Percentiles rank a stretch among this genome's conserved stretches.
phyloP scores from a whole-genome alignment of 352 stramenopile genomes.

The Globisporangium recalcitrans region DNA sequence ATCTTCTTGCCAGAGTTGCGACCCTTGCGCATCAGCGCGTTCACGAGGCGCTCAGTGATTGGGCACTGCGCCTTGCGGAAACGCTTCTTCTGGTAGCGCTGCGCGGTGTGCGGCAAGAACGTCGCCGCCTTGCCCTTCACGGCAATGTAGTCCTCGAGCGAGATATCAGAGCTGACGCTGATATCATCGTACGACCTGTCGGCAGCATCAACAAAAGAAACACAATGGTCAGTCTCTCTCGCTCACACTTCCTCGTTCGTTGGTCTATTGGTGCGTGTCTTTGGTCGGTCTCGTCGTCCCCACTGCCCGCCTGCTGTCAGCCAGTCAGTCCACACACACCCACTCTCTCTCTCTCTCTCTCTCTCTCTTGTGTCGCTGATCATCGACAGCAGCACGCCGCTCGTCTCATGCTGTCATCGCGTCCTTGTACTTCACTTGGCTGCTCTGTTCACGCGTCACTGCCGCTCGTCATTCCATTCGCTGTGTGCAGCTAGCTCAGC shows the following conservation, averaged over 20 bases:
- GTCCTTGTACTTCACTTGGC: neutral
- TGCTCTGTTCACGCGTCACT: neutral
- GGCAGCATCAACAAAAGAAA: neutral
- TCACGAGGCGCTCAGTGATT: constrained; percentile 97
- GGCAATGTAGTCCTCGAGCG: constrained; percentile 99
- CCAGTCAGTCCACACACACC: too few relatives aligned
- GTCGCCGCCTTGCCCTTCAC: constrained; percentile 97
- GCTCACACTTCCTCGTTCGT: neutral
- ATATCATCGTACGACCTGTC: constrained; percentile 98
- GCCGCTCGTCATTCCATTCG: neutral
- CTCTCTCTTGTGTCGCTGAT: neutral
- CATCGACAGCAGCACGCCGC: neutral
- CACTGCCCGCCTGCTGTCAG: neutral
- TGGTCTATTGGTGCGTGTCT: neutral
- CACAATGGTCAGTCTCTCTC: constrained; percentile 21
- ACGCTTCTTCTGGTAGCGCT: constrained; percentile 99
- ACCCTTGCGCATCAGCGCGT: constrained; percentile 98
- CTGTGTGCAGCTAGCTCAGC: neutral
- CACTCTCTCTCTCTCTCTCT: too few relatives aligned
- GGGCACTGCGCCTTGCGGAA: constrained; percentile 99
- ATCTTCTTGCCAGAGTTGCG: constrained; percentile 99
- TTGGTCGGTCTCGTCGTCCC: neutral
- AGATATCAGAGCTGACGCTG: constrained; percentile 96
- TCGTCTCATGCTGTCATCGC: neutral
- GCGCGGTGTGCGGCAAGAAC: constrained; percentile 98